Evolutionary conservation across 768 basidiomycete genomes (phyloP), one percentile per base, ranked within the genome.

Genomic region (Boletus rufocinnamomeus): DNA sequence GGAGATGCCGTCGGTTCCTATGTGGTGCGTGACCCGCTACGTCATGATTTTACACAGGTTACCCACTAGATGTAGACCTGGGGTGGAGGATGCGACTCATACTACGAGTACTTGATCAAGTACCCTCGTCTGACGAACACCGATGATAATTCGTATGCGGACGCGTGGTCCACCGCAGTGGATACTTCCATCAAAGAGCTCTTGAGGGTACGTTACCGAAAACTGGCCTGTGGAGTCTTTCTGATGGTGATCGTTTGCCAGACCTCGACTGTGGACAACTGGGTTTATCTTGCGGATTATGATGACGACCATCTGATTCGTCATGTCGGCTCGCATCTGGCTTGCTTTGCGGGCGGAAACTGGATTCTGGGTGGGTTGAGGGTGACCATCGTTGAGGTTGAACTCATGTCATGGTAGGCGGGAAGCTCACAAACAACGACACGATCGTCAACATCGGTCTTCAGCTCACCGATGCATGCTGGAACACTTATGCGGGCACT

Each of bases 71-170:
- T 45, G 35, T 46, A 88, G 88, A 82, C 85, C n/a, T 90, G 83
- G 83, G 82, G 83, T 1, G 75, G 84, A 49, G 87, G 86, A 30
- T 84, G 83, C 0, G 89, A 91, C 71, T 88, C 87, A 57, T 91
- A 84, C 73, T 86, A 87, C 59, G 89, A 91, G 68, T 90, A 91
- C 64, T 77, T 89, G 55, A 84, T 89, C 78, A 91, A 91, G 66
- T 76, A 82, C 48, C 54, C 89, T 4, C 85, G 87, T 28, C 76
- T 91, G 23, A 82, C 84, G 11, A 88, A 88, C 73, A 86, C 86
- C 17, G 64, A 83, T 55, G 80, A 90, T 68, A 76, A 79, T 49
- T 64, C 84, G 19, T 89, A 83, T 57, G 81, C 80, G 17, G 80
- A 89, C 63, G 80, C 84, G 0, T 91, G 89, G 89, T 72, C 76